Conservation (phyloP, 805 yeast genomes). For the Candida ulmi region DNA sequence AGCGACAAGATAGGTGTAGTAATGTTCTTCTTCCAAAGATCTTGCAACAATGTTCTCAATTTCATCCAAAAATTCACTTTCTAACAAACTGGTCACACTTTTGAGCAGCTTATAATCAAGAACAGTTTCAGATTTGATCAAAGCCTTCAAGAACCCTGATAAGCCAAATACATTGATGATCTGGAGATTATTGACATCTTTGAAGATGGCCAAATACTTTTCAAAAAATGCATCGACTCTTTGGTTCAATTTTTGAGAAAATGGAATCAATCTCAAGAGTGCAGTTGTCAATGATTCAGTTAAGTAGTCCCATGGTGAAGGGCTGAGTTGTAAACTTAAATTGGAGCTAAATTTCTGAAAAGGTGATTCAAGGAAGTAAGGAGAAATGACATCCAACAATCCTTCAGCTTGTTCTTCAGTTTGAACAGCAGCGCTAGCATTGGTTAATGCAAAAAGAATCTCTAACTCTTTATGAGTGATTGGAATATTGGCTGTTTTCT, state of each 20-base stretch:
- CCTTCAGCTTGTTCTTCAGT: conserved; percentile 32
- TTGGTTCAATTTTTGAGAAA: conserved; percentile 23
- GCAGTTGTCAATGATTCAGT: conserved; percentile 29
- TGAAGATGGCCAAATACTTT: conserved; percentile 20
- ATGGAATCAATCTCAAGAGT: conserved; percentile 21
- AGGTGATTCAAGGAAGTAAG: conserved; percentile 47
- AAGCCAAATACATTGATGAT: conserved; percentile 27
- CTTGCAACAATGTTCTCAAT: conserved; percentile 25
- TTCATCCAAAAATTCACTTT: conserved; percentile 11
- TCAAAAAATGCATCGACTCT: conserved; percentile 18
- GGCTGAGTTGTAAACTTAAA: conserved; percentile 27
- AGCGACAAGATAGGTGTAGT: conserved; percentile 27
- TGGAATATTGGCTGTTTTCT: conserved; percentile 18
- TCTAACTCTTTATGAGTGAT: conserved; percentile 47
- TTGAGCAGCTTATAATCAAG: conserved; percentile 18
- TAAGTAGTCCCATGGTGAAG: conserved; percentile 35
- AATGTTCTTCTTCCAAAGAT: conserved; percentile 25
- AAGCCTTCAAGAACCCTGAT: conserved; percentile 32
- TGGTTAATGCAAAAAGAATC: conserved; percentile 41
- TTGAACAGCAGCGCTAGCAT: conserved; percentile 29
- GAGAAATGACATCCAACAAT: conserved; percentile 35
- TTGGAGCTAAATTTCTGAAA: conserved; percentile 40
- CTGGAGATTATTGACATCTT: conserved; percentile 8
- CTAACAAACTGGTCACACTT: conserved; percentile 22
- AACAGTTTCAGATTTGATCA: conserved; percentile 14